A percentile compares a stretch with the other conserved stretches of the same genome.
These are phyloP conservation scores for Crithidia fasciculata DNA, from an alignment of 208 protist genomes.

Conservation along the genomic window DNA sequence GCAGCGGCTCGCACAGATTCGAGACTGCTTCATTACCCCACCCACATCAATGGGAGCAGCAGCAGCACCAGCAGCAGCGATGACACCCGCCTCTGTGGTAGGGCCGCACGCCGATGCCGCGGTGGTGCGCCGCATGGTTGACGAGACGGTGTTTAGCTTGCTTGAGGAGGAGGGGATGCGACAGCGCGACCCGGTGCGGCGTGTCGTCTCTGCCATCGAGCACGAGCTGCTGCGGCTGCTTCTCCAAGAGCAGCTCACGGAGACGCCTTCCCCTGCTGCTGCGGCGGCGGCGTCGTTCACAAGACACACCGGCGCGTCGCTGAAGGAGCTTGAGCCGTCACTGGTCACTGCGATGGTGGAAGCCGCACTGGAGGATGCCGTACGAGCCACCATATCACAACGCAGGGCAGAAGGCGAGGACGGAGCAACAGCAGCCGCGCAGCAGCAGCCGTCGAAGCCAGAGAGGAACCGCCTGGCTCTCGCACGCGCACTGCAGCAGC, in stretches of 20 bases:
- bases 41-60: not conserved
- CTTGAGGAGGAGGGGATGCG: slow-evolving; percentile 6
- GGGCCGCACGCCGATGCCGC: not conserved
- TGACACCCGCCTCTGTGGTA: slow-evolving; percentile 1
- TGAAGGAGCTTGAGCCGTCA: not conserved
- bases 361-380: slow-evolving; percentile 10
- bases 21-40: slow-evolving; percentile 20
- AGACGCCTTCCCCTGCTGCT: not conserved
- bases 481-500: not conserved
- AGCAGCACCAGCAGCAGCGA: not conserved
- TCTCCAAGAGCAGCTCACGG: slow-evolving; percentile 1
- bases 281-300: not conserved
- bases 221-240: slow-evolving; percentile 28
- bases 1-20: slow-evolving; percentile 44
- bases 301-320: not conserved
- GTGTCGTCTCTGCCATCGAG: slow-evolving; percentile 20
- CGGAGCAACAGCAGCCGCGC: not conserved
- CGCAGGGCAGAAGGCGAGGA: not conserved
- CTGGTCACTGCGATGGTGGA: slow-evolving; percentile 21
- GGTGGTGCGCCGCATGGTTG: not conserved
- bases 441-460: not conserved
- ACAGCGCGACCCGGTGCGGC: slow-evolving; percentile 15
- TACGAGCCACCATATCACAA: slow-evolving; percentile 1
- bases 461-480: not conserved
- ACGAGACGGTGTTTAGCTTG: slow-evolving; percentile 1